Base-by-base conservation (phyloP, 345 rosid genomes). In the Sisymbrium irio region DNA sequence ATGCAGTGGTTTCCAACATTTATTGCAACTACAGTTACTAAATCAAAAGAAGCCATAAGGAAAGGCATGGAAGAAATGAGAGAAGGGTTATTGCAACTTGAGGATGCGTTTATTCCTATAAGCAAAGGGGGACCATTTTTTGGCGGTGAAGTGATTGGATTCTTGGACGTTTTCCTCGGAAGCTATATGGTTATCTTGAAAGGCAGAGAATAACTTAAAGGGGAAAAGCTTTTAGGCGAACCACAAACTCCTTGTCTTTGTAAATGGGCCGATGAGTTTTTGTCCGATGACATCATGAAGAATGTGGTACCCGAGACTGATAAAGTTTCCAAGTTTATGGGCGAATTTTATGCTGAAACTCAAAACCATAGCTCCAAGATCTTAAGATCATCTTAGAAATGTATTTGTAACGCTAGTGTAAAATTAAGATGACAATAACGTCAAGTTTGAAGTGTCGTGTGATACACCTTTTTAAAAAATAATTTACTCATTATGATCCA, bases 91-190 rank as follows among this genome's bases (percentile, higher is more conserved):
- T 56, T 7, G 17, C 47, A 61, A 55, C 55, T 92, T 36, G 91
- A 89, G 73, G 89, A 81, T 2, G 90, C 83, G 0, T 88, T 73
- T 59, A 36, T 11, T 15, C 74, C 78, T 49, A 59, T 79, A 39
- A 82, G 93, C 85, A 81, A 89, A 74, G 97, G 96, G 25, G 81
- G 81, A 62, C 36, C 80, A 0, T 92, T 86, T 81, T 92, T 92
- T 45, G 89, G 96, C 4, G 97, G 93, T 65, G 86, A 83, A 56
- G 40, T 47, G 12, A 83, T 91, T 9, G 96, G 96, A 18, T 87
- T 71, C 27, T 62, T 86, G 27, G 95, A 91, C 78, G 85, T 91
- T 45, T 89, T 88, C 3, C 70, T 91, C 2, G 97, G 97, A 1
- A 28, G 84, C 76, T 80, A 41, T 53, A 28, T 88, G 80, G 89